These are phyloP conservation scores for Phytophthora pini DNA, from an alignment of 352 stramenopile genomes.

Conservation along the genomic window DNA sequence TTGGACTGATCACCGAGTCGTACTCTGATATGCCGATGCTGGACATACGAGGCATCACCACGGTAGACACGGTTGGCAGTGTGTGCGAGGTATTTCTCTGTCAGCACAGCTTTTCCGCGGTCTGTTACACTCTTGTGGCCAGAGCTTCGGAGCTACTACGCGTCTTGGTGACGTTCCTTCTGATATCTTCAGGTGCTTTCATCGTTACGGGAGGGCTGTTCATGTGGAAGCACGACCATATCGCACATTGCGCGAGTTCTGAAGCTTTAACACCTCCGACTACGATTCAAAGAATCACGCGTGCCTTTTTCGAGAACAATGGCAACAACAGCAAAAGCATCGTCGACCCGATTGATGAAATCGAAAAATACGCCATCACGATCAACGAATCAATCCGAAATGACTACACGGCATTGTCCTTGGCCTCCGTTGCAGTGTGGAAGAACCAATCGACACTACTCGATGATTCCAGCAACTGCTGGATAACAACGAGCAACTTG, in stretches of 20 bases:
- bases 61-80: conserved; percentile 51
- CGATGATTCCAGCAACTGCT: conserved; percentile 25
- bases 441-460: conserved; percentile 36
- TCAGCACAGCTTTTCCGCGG: conserved; percentile 44
- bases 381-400: conserved; percentile 44
- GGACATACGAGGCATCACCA: conserved; percentile 61
- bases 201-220: conserved; percentile 44
- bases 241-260: conserved; percentile 18
- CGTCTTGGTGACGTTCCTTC: conserved; percentile 44
- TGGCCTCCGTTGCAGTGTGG: conserved; percentile 35
- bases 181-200: conserved; percentile 42
- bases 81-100: conserved; percentile 57
- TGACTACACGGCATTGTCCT: conserved; percentile 32
- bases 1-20: conserved; percentile 64
- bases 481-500: conserved; percentile 36
- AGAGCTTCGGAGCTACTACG: conserved; percentile 44
- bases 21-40: conserved; percentile 60
- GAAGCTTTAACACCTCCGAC: conserved; percentile 8
- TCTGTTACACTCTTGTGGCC: conserved; percentile 50
- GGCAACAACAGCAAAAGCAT: conserved; percentile 36
- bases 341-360: conserved; percentile 29
- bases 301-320: conserved; percentile 36
- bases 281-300: conserved; percentile 30
- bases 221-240: conserved; percentile 52
- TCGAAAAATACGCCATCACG: conserved; percentile 36